Evolutionary conservation across 495 filamentous ascomycete species (phyloP).

Genomic region (Penicillium subrubescens): DNA sequence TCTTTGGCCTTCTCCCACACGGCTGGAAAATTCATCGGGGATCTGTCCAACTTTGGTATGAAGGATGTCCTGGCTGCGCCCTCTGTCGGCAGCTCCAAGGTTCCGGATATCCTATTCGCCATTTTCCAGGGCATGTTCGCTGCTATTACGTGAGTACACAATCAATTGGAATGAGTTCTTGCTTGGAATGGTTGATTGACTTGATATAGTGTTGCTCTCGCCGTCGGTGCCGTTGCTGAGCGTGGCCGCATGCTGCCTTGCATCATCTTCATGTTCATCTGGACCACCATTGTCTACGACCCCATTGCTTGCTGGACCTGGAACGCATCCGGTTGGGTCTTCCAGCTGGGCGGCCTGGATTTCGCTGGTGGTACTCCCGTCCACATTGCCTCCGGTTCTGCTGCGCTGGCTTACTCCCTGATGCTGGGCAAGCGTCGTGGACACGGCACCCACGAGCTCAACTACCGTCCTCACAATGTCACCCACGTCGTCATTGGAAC

Average conservation of each 20-base stretch:
- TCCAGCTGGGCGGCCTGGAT: constrained; percentile 82
- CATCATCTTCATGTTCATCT: constrained; percentile 95
- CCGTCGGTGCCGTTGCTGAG: constrained; percentile 90
- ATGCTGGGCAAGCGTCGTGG: constrained; percentile 83
- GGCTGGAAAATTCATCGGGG: constrained; percentile 80
- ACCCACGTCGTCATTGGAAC: constrained; percentile 96
- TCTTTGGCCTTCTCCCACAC: constrained; percentile 89
- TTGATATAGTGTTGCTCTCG: constrained; percentile 71
- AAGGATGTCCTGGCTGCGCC: constrained; percentile 76
- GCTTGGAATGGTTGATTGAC: background rate
- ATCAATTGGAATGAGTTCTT: background rate
- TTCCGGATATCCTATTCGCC: constrained; percentile 90
- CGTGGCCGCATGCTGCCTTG: constrained; percentile 92
- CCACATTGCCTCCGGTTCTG: constrained; percentile 88
- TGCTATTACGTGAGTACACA: constrained; percentile 72
- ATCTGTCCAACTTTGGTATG: constrained; percentile 85
- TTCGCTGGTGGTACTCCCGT: constrained; percentile 97
- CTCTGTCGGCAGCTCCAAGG: constrained; percentile 75
- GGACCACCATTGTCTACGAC: constrained; percentile 92
- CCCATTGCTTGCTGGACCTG: constrained; percentile 98
- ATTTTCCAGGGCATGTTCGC: constrained; percentile 99
- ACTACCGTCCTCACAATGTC: constrained; percentile 97
- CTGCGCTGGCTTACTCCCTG: constrained; percentile 84
- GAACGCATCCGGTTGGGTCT: constrained; percentile 87
- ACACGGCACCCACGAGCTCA: constrained; percentile 84